A percentile compares a stretch with the other conserved stretches of the same genome.
Evolutionary conservation across 495 filamentous ascomycete species (phyloP).

Genomic region (Penicillium pancosmium): DNA sequence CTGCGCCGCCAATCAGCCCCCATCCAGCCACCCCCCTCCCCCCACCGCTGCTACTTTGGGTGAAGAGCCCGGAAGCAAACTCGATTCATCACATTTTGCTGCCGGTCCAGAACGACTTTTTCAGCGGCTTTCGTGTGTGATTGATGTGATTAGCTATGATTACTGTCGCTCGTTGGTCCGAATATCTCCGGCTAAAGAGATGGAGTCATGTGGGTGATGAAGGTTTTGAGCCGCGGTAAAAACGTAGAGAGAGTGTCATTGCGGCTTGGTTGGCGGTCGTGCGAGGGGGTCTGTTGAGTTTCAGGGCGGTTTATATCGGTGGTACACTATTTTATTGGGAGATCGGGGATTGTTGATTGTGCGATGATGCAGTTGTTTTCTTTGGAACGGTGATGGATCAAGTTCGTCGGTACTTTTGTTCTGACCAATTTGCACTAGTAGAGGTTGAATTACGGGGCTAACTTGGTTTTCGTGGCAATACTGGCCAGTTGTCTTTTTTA

Average conservation of each 20-base stretch:
- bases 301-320: background rate
- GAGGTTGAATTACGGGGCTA: slow-evolving; percentile 3
- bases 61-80: background rate
- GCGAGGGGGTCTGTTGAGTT: background rate
- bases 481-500: background rate
- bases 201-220: background rate
- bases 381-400: background rate
- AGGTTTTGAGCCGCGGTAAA: background rate
- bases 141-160: background rate
- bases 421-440: background rate
- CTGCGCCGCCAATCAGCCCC: background rate
- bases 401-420: background rate
- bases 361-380: background rate
- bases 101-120: background rate
- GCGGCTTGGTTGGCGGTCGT: background rate
- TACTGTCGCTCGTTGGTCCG: background rate
- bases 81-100: slow-evolving; percentile 20
- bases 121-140: background rate
- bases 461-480: background rate
- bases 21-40: background rate
- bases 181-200: background rate
- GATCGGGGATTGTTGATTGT: background rate
- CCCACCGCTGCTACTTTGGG: slow-evolving; percentile 1
- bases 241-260: background rate
- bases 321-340: background rate